Percentiles rank a stretch among this genome's conserved stretches.
These are phyloP conservation scores for Lentinula lateritia DNA, from an alignment of 768 basidiomycete genomes.

Conservation along the genomic window DNA sequence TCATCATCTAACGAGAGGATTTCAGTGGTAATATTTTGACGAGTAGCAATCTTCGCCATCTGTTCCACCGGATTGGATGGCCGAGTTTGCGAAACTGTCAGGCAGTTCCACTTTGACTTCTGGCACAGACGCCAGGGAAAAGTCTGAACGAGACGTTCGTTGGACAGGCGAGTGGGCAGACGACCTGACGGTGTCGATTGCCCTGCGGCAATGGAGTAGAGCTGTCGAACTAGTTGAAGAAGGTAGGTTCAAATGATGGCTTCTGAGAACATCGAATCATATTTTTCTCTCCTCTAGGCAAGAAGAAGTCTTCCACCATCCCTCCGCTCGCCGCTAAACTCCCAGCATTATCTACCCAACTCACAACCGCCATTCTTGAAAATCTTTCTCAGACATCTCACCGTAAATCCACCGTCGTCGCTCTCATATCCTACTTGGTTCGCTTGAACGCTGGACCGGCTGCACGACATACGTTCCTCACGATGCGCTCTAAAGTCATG, in stretches of 20 bases:
- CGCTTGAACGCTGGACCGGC: constrained; percentile 72
- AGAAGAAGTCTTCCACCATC: constrained; percentile 51
- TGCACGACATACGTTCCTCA: constrained; percentile 79
- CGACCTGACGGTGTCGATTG: constrained; percentile 85
- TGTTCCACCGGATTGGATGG: constrained; percentile 71
- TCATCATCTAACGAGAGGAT: neutral
- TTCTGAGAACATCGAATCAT: neutral
- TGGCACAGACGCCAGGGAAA: constrained; percentile 58
- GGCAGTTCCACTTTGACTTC: constrained; percentile 19
- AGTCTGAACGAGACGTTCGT: constrained; percentile 74
- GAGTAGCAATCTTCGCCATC: neutral
- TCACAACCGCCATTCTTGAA: constrained; percentile 65
- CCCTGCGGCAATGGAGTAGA: constrained; percentile 82
- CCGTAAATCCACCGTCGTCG: constrained; percentile 69
- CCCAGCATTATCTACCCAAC: constrained; percentile 54
- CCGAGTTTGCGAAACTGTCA: constrained; percentile 54
- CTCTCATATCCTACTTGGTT: constrained; percentile 65
- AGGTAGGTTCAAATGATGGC: constrained; percentile 37
- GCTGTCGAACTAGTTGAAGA: constrained; percentile 83
- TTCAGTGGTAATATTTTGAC: neutral
- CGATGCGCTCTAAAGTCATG: constrained; percentile 71
- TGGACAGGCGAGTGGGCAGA: constrained; percentile 92
- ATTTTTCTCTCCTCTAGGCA: constrained; percentile 32
- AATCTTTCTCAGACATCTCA: constrained; percentile 73
- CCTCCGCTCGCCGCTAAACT: constrained; percentile 57